phyloP scores from a whole-genome alignment of 192 early-diverging fungal genomes.

The Podochytrium sp. region DNA sequence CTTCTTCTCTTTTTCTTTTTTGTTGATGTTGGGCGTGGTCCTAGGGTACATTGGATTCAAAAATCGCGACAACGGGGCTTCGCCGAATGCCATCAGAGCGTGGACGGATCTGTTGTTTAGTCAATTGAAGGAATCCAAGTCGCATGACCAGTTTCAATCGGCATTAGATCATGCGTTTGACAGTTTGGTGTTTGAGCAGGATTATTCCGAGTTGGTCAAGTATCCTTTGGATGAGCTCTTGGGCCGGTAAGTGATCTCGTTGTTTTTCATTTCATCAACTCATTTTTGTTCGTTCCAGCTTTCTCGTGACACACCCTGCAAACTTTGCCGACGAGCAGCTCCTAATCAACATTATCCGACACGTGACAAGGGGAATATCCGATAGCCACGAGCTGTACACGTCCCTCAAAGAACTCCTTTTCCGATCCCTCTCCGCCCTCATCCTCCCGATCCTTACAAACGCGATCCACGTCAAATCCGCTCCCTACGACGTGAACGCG shows the following conservation, averaged over 20 bases:
- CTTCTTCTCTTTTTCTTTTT: background rate
- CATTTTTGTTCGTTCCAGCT: slow-evolving; percentile 9
- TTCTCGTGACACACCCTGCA: slow-evolving; percentile 30
- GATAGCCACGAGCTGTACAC: background rate
- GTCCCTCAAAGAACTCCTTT: slow-evolving; percentile 12
- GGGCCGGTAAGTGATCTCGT: background rate
- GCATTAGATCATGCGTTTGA: slow-evolving; percentile 22
- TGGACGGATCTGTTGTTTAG: background rate
- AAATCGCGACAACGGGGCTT: too few species aligned
- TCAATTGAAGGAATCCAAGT: slow-evolving; percentile 12
- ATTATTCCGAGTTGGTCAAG: background rate
- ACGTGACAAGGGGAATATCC: background rate
- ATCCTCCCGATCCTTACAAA: slow-evolving; percentile 18
- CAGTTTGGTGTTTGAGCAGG: slow-evolving; percentile 22
- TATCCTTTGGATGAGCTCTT: background rate
- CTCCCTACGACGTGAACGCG: background rate
- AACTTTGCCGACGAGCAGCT: slow-evolving; percentile 33
- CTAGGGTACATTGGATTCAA: background rate
- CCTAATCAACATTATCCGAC: slow-evolving; percentile 29
- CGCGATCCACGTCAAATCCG: slow-evolving; percentile 1
- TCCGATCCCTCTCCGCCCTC: slow-evolving; percentile 23
- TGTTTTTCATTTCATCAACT: background rate
- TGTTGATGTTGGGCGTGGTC: background rate
- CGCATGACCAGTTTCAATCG: slow-evolving; percentile 35
- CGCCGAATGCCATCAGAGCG: background rate